Conservation (phyloP, 2,329 filamentous ascomycete species). For the Mollisia scopiformis region DNA sequence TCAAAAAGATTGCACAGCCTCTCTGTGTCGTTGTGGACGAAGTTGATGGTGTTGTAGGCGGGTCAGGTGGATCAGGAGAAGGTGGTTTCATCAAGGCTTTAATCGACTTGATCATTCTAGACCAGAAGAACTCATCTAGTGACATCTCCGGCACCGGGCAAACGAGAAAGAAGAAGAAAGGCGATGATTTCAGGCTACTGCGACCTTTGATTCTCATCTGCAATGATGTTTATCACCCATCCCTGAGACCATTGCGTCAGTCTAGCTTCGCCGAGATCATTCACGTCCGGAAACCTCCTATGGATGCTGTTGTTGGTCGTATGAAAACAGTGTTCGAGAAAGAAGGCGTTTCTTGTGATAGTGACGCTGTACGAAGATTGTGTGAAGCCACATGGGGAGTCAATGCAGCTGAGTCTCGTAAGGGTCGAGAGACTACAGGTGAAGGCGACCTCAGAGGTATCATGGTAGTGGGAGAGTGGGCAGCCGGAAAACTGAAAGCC, state of each 20-base stretch:
- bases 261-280: constrained; percentile 86
- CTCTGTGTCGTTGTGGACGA: constrained; percentile 96
- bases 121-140: constrained; percentile 73
- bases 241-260: constrained; percentile 83
- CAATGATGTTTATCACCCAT: constrained; percentile 95
- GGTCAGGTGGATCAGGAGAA: constrained; percentile 77
- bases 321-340: constrained; percentile 85
- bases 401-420: constrained; percentile 69
- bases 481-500: constrained; percentile 69
- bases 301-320: constrained; percentile 82
- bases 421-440: constrained; percentile 68
- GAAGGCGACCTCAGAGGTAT: constrained; percentile 78
- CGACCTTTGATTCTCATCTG: constrained; percentile 92
- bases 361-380: constrained; percentile 82
- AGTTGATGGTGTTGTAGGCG: constrained; percentile 89
- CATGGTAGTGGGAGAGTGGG: constrained; percentile 88
- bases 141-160: constrained; percentile 38
- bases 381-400: constrained; percentile 86
- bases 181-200: constrained; percentile 84
- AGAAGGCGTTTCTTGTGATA: constrained; percentile 86
- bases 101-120: constrained; percentile 84
- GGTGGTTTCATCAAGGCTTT: constrained; percentile 95
- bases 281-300: constrained; percentile 83
- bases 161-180: constrained; percentile 62
- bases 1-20: constrained; percentile 77